These are phyloP conservation scores for Jackrogersella multiformis DNA, from an alignment of 495 filamentous ascomycete species.

Conservation along the genomic window DNA sequence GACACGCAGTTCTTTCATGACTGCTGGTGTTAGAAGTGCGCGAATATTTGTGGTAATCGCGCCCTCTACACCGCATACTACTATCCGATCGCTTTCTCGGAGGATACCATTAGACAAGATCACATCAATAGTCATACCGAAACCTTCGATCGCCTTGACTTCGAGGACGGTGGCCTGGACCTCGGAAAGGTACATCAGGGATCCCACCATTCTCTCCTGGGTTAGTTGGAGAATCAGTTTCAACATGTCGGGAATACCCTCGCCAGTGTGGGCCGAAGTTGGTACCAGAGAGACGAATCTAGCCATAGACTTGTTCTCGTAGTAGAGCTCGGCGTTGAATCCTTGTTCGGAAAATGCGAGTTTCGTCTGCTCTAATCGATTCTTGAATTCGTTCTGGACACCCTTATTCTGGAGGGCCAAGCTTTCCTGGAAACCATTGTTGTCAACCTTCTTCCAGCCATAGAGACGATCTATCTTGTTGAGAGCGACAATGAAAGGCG, in stretches of 20 bases:
- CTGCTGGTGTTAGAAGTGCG: conserved; percentile 94
- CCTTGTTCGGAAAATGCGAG: conserved; percentile 93
- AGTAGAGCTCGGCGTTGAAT: conserved; percentile 97
- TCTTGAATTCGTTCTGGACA: conserved; percentile 93
- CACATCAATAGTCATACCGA: conserved; percentile 99
- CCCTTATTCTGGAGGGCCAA: conserved; percentile 89
- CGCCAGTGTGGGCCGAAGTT: conserved; percentile 95
- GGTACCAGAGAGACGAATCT: conserved; percentile 93
- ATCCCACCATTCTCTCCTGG: conserved; percentile 97
- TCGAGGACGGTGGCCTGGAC: conserved; percentile 98
- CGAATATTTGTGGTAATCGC: conserved; percentile 94
- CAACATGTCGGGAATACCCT: conserved; percentile 99
- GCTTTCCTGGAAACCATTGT: conserved; percentile 97
- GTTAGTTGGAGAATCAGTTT: conserved; percentile 91
- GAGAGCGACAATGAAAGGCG: conserved; percentile 97
- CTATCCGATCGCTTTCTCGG: conserved; percentile 91
- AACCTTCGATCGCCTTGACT: conserved; percentile 98
- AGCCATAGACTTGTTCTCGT: conserved; percentile 97
- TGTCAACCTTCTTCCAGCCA: conserved; percentile 95
- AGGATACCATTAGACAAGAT: conserved; percentile 96
- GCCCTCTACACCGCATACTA: conserved; percentile 94
- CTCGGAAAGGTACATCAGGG: conserved; percentile 97
- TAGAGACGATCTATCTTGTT: conserved; percentile 99
- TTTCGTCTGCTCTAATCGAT: conserved; percentile 90
- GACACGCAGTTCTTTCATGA: conserved; percentile 92